Evolutionary conservation across 495 filamentous ascomycete species (phyloP).

Genomic region (Penicillium canariense): DNA sequence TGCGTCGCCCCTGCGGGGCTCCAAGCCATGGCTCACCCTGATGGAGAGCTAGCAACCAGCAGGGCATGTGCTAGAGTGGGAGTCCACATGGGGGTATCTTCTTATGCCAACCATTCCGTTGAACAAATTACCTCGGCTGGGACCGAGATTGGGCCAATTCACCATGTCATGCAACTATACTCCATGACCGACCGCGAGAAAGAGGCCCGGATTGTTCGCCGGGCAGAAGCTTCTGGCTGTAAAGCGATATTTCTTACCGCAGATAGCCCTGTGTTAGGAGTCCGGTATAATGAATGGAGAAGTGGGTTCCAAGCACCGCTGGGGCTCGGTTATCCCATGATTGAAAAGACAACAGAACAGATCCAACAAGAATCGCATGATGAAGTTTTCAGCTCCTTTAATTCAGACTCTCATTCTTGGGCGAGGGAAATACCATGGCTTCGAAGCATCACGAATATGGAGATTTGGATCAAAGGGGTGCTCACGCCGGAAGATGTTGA

Average conservation of each 20-base stretch:
- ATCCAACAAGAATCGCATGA: constrained; percentile 52
- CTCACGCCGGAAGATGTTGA: constrained; percentile 55
- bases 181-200: constrained; percentile 64
- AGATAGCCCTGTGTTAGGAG: constrained; percentile 77
- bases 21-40: constrained; percentile 60
- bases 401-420: constrained; percentile 70
- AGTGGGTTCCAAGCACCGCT: constrained; percentile 37
- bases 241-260: constrained; percentile 74
- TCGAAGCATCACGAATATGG: constrained; percentile 51
- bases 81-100: constrained; percentile 55
- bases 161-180: constrained; percentile 67
- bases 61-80: constrained; percentile 50
- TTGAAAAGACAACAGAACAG: constrained; percentile 66
- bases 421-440: constrained; percentile 41
- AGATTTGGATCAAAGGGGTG: constrained; percentile 57
- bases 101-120: constrained; percentile 39
- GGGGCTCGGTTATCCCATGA: constrained; percentile 36
- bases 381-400: constrained; percentile 53
- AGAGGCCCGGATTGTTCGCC: constrained; percentile 49
- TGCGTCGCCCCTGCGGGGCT: constrained; percentile 63
- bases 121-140: constrained; percentile 57
- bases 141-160: constrained; percentile 39
- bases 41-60: constrained; percentile 66
- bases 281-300: constrained; percentile 41
- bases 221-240: constrained; percentile 44